Percentiles rank a stretch among this genome's conserved stretches.
Conservation (phyloP, 139 green algal species). For the Eudorina sp. region DNA sequence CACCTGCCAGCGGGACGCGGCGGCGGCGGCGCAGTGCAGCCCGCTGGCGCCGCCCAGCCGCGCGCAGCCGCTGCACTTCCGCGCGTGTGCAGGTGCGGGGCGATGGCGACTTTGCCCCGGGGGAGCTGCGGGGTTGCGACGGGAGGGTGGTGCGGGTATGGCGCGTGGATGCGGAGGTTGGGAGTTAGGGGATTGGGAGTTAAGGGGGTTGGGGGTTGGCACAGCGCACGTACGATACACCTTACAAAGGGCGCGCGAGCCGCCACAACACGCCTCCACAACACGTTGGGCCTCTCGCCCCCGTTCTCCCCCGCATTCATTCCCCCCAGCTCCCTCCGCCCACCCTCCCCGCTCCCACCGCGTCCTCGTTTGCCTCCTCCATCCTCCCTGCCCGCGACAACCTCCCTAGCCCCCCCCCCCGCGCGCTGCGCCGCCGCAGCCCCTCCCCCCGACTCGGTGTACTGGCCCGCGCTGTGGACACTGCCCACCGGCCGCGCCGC, state of each 20-base stretch:
- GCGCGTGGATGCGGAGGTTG: too few species aligned
- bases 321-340: background rate
- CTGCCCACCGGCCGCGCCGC: conserved; percentile 29
- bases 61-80: conserved; percentile 44
- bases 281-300: background rate
- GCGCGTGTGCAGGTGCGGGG: conserved; percentile 26
- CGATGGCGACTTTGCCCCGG: too few species aligned
- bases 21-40: conserved; percentile 37
- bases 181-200: too few species aligned
- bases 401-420: background rate
- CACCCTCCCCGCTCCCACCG: background rate
- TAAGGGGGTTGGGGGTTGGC: too few species aligned
- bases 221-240: too few species aligned
- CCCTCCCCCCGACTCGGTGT: conserved; percentile 13
- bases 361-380: background rate
- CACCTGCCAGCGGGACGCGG: conserved; percentile 21
- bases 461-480: conserved; percentile 38
- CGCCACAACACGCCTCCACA: too few species aligned
- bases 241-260: too few species aligned
- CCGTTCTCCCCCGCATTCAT: background rate
- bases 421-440: background rate
- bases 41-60: conserved; percentile 22
- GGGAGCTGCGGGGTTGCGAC: too few species aligned
- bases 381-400: background rate
- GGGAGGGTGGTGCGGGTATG: too few species aligned